These are phyloP conservation scores for Pisolithus orientalis DNA, from an alignment of 768 basidiomycete genomes.

Conservation along the genomic window DNA sequence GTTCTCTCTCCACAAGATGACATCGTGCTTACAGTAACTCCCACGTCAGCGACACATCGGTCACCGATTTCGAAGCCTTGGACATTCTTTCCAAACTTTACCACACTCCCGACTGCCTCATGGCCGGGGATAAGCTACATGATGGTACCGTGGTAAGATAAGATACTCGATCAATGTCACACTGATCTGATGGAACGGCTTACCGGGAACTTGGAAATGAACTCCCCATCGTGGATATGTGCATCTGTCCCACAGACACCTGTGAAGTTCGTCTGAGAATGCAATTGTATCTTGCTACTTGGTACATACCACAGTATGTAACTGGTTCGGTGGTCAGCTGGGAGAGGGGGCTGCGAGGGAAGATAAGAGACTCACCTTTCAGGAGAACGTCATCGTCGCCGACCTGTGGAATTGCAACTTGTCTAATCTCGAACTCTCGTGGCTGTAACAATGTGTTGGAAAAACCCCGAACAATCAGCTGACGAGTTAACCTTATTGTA, in stretches of 20 bases:
- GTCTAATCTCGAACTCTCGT: conserved; percentile 56
- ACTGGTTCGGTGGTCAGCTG: conserved; percentile 24
- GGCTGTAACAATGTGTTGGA: conserved; percentile 39
- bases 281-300: background rate
- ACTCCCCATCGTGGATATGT: conserved; percentile 62
- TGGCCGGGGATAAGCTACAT: conserved; percentile 67
- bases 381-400: conserved; percentile 68
- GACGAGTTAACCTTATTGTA: conserved; percentile 48
- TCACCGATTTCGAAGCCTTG: conserved; percentile 72
- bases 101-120: conserved; percentile 67
- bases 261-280: conserved; percentile 7
- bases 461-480: background rate
- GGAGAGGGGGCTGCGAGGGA: background rate
- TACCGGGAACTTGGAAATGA: conserved; percentile 56
- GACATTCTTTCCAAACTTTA: conserved; percentile 75
- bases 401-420: conserved; percentile 61
- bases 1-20: background rate
- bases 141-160: conserved; percentile 6
- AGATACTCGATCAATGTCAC: conserved; percentile 8
- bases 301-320: conserved; percentile 35
- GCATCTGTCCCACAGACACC: conserved; percentile 59
- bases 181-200: conserved; percentile 4
- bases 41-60: conserved; percentile 79
- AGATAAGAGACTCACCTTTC: conserved; percentile 43
- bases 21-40: conserved; percentile 48